A percentile compares a stretch with the other conserved stretches of the same genome.
Conservation (phyloP, 768 basidiomycete genomes). For the Lenzites betulinus region DNA sequence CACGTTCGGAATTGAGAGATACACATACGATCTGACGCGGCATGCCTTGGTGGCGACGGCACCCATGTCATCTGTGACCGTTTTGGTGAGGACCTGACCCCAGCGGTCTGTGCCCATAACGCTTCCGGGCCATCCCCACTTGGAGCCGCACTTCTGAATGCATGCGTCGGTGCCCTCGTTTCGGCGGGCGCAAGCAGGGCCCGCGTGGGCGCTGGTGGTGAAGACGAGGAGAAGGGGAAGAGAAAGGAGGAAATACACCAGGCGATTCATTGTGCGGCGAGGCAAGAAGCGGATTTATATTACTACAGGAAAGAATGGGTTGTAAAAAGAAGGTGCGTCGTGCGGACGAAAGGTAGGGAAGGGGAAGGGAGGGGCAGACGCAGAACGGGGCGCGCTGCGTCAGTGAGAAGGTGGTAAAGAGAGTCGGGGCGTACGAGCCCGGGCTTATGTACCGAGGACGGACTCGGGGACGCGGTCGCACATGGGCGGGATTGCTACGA, state of each 20-base stretch:
- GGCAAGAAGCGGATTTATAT: not conserved
- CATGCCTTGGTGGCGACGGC: conserved; percentile 46
- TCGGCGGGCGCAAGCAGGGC: conserved; percentile 30
- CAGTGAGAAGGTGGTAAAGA: conserved; percentile 14
- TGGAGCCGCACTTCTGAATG: conserved; percentile 23
- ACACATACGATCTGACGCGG: conserved; percentile 21
- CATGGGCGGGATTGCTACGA: conserved; percentile 8
- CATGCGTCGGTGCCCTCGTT: conserved; percentile 25
- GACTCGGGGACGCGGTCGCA: conserved; percentile 6
- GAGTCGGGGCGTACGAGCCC: not conserved
- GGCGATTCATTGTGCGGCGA: conserved; percentile 27
- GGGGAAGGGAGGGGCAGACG: conserved; percentile 10
- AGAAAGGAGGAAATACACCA: conserved; percentile 27
- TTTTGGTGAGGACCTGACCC: conserved; percentile 46
- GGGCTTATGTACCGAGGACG: conserved; percentile 3
- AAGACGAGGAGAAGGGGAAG: conserved; percentile 25
- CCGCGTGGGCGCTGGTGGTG: conserved; percentile 27
- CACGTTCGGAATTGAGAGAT: not conserved
- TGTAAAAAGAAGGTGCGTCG: conserved; percentile 15
- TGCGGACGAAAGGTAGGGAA: conserved; percentile 7
- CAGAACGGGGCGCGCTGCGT: conserved; percentile 20
- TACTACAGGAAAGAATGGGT: conserved; percentile 25
- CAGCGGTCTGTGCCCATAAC: conserved; percentile 58
- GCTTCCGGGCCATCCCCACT: conserved; percentile 43
- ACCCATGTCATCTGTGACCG: conserved; percentile 43